phyloP scores from a whole-genome alignment of 805 yeast species.

The Lipomyces kockii region DNA sequence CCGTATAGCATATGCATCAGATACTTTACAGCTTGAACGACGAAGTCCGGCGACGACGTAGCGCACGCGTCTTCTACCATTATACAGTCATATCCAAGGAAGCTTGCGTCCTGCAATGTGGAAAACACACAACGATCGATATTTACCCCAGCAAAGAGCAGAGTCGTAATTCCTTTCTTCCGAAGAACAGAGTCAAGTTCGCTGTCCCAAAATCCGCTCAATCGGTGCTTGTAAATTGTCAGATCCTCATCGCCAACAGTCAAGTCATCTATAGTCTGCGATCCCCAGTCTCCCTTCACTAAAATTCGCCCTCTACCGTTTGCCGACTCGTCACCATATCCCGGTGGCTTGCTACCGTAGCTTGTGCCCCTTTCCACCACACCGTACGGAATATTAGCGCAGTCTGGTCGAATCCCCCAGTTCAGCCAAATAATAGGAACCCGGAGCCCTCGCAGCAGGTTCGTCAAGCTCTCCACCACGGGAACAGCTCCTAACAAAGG shows the following conservation, averaged over 20 bases:
- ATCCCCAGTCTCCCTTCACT: slow-evolving; percentile 31
- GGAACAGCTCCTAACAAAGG: slow-evolving; percentile 21
- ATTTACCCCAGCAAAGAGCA: slow-evolving; percentile 32
- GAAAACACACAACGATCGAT: slow-evolving; percentile 35
- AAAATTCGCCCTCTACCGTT: slow-evolving; percentile 26
- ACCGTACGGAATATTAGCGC: slow-evolving; percentile 26
- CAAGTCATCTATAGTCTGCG: slow-evolving; percentile 25
- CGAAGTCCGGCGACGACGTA: slow-evolving; percentile 34
- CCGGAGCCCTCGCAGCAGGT: slow-evolving; percentile 12
- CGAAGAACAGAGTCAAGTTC: slow-evolving; percentile 30
- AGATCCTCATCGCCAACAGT: slow-evolving; percentile 23
- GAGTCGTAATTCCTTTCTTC: slow-evolving; percentile 21
- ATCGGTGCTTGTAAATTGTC: slow-evolving; percentile 29
- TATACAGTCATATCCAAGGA: slow-evolving; percentile 33
- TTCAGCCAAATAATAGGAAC: slow-evolving; percentile 34
- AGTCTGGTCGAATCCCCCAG: slow-evolving; percentile 33
- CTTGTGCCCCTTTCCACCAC: slow-evolving; percentile 22
- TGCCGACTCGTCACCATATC: slow-evolving; percentile 28
- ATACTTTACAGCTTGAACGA: slow-evolving; percentile 24
- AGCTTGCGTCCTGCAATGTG: slow-evolving; percentile 31
- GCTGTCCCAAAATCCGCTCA: slow-evolving; percentile 34
- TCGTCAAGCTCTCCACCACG: slow-evolving; percentile 22
- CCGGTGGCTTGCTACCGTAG: slow-evolving; percentile 26
- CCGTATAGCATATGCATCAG: slow-evolving; percentile 29
- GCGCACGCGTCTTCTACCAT: slow-evolving; percentile 36